Evolutionary conservation across 2,329 filamentous ascomycete species (phyloP), one percentile per base, ranked within the genome.

Genomic region (Rhynchosporium secalis): DNA sequence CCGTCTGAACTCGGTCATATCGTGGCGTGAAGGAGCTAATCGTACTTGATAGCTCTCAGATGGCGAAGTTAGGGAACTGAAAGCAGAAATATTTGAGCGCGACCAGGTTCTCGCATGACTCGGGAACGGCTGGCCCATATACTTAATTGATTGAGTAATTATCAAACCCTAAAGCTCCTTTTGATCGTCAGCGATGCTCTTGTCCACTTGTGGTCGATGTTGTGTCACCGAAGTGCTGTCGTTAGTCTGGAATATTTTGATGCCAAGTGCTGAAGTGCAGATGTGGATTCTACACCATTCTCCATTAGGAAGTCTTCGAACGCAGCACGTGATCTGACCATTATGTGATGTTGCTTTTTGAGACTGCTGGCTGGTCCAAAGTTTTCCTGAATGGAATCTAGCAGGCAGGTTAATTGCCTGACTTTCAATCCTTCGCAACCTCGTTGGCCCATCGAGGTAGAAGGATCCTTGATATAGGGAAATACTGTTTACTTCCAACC

Each of bases 281-380:
- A 10, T 28, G 33, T 41, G 43, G 52, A 40, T n/a, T 13, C 15
- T 31, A 26, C 10, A 41, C 62, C 59, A 63, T 33, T n/a, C 64
- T 57, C 10, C 55, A 64, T 58, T 13, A 26, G 56, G 66, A 59
- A 68, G 51, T 29, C 41, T 61, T 64, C 20, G 60, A 65, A 38
- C 66, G 62, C 66, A 60, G 0, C 60, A 62, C 60, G 55, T 58
- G 60, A 62, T 45, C 33, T 20, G 20, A 20, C 20, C 20, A 20
- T 20, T 20, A 20, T 20, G 20, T 20, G 20, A 20, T 20, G 20
- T 20, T 20, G 20, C 20, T 20, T 20, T 20, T 20, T 0, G 20
- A 20, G 20, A 20, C 20, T 20, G 20, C 20, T 20, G 20, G 1
- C 20, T 20, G 20, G 1, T 20, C 20, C 20, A 20, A 20, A 20